phyloP scores from a whole-genome alignment of 2,329 filamentous ascomycete species.

The Penicillium fuscoglaucum region DNA sequence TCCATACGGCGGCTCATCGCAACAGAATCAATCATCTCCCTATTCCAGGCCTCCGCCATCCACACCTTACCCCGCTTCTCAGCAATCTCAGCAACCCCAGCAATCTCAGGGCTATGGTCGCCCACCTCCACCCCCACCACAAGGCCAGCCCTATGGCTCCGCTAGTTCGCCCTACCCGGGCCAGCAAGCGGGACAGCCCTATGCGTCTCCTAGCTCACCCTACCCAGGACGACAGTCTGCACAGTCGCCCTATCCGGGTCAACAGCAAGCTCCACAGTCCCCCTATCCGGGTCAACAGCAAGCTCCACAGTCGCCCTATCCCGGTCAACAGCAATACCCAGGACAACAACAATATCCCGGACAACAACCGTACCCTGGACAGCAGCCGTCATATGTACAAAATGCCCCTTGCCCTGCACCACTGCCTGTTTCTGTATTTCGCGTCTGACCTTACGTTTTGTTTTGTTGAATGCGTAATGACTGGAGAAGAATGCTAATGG shows the following conservation, averaged over 20 bases:
- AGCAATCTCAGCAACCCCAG: constrained; percentile 10
- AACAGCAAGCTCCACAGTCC: constrained; percentile 18
- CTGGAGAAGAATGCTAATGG: constrained; percentile 10
- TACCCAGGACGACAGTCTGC: constrained; percentile 15
- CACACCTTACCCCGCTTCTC: constrained; percentile 28
- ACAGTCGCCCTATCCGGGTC: constrained; percentile 31
- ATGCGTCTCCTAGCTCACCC: constrained; percentile 28
- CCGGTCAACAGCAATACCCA: constrained; percentile 31
- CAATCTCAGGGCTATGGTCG: constrained; percentile 41
- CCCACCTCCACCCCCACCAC: constrained; percentile 44
- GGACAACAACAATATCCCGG: constrained; percentile 17
- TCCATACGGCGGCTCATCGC: constrained; percentile 35
- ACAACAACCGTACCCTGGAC: constrained; percentile 14
- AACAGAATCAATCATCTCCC: constrained; percentile 36
- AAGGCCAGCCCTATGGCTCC: constrained; percentile 38
- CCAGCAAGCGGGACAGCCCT: constrained; percentile 8
- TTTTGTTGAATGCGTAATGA: background rate
- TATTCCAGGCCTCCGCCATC: constrained; percentile 33
- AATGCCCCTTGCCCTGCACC: constrained; percentile 15
- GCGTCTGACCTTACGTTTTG: background rate
- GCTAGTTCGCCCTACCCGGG: constrained; percentile 30
- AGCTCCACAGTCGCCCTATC: constrained; percentile 23
- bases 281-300: constrained; percentile 15
- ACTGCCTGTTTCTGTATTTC: constrained; percentile 9
- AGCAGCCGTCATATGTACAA: constrained; percentile 28